Evolutionary conservation across 83 land plant genomes (phyloP).

Genomic region (Picea engelmannii): DNA sequence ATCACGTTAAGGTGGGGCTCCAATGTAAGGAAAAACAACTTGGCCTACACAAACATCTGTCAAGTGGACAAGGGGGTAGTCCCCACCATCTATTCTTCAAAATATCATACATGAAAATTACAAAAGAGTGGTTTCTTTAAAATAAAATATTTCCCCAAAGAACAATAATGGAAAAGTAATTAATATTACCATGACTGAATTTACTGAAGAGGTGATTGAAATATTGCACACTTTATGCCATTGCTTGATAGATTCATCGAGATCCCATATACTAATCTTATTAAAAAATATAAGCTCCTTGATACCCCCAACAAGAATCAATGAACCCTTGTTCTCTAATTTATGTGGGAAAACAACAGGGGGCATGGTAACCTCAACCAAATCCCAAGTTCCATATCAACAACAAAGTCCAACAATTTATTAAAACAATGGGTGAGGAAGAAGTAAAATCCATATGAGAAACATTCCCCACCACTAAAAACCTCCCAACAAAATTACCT

Average conservation of each 20-base stretch:
- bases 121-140: conserved; percentile 18
- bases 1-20: conserved; percentile 18
- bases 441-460: conserved; percentile 12
- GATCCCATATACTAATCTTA: conserved; percentile 46
- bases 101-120: conserved; percentile 44
- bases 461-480: conserved; percentile 8
- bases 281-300: conserved; percentile 40
- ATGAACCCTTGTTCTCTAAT: conserved; percentile 3
- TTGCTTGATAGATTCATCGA: conserved; percentile 28
- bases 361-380: conserved; percentile 13
- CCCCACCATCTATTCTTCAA: conserved; percentile 43
- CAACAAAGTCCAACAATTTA: conserved; percentile 7
- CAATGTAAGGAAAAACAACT: conserved; percentile 20
- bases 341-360: conserved; percentile 5
- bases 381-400: conserved; percentile 7
- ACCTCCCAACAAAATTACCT: conserved; percentile 14
- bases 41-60: neutral
- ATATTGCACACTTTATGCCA: conserved; percentile 36
- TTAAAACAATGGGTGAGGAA: conserved; percentile 2
- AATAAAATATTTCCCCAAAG: conserved; percentile 46
- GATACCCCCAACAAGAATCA: conserved; percentile 56
- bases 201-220: conserved; percentile 34
- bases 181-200: conserved; percentile 11
- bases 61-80: conserved; percentile 37
- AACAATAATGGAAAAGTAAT: conserved; percentile 34